Base-by-base conservation (phyloP, 2,329 filamentous ascomycete species). In the Aspergillus japonicus region DNA sequence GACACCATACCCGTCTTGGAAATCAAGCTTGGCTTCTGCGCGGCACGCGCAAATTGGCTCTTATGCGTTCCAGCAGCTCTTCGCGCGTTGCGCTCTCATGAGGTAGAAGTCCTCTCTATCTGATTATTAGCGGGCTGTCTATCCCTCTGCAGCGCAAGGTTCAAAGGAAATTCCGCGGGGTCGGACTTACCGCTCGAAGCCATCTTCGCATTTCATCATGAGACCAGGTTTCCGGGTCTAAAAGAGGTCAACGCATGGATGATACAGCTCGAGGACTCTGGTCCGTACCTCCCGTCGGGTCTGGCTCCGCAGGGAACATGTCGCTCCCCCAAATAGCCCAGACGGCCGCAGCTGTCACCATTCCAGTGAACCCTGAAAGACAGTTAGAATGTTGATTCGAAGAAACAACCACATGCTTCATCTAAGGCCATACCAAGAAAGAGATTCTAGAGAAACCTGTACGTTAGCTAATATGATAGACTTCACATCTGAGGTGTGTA, bases 301-400 rank as follows among this genome's bases (percentile, higher is more conserved):
- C 92, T 51, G 81, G 62, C 65, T 87, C 81, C 3, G 84, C 76
- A 0, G 93, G 93, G 69, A 97, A 96, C 70, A 97, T 84, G 64
- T 94, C 91, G 56, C 86, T 83, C 58, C 92, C 92, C 88, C 90
- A 96, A 68, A 97, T 94, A 19, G 86, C 85, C 89, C 90, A 96
- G 47, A 86, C 87, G 16, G 92, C 89, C 2, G 89, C 92, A 2
- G 90, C 91, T 6, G 90, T 90, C 14, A 97, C 85, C 55, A 96
- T 83, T 10, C 90, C 91, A 4, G 89, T 87, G 72, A 97, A 97
- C 19, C 88, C 91, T 88, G 26, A 78, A 57, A 68, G 69, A 52
- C 50, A 31, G 65, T 76, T 62, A 74, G 63, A 54, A 33, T 48
- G 52, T 5, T 44, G 14, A 48, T n/a, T 35, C 24, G 2, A 10